Evolutionary conservation across 2,329 filamentous ascomycete genomes (phyloP).

Genomic region (Claviceps lovelessii): DNA sequence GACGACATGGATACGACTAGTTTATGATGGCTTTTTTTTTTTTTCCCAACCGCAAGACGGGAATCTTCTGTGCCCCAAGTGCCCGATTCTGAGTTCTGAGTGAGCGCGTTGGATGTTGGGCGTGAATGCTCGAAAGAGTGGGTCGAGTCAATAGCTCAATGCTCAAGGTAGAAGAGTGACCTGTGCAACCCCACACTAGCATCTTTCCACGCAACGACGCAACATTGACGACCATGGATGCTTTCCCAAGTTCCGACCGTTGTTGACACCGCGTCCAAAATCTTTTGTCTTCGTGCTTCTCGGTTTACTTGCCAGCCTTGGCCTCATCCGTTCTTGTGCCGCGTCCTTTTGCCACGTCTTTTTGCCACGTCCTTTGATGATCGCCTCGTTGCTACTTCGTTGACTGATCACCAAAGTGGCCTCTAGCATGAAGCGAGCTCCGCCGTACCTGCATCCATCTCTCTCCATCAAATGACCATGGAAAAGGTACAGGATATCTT

Average conservation of each 20-base stretch:
- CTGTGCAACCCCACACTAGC: not conserved
- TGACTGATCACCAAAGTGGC: not conserved
- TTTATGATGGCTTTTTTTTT: not conserved
- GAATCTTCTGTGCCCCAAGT: too few species aligned
- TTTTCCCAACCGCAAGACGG: too few species aligned
- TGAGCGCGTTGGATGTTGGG: too few species aligned
- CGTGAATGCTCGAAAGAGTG: not conserved
- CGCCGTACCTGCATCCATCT: not conserved
- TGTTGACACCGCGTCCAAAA: not conserved
- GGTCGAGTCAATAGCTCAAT: not conserved
- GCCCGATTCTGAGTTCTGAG: too few species aligned
- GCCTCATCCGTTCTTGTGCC: not conserved
- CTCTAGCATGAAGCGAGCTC: slow-evolving; percentile 1
- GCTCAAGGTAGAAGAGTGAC: not conserved
- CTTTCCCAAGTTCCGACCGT: not conserved
- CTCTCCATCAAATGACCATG: not conserved
- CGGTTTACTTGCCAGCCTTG: not conserved
- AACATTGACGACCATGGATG: not conserved
- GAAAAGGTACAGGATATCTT: not conserved
- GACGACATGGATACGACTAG: not conserved
- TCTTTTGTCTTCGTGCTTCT: not conserved
- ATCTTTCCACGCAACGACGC: not conserved
- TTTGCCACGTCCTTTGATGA: not conserved
- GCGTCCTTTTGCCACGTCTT: not conserved
- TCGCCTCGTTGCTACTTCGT: not conserved